These are phyloP conservation scores for Clarireedia homoeocarpa DNA, from an alignment of 2,329 filamentous ascomycete species.

Conservation along the genomic window DNA sequence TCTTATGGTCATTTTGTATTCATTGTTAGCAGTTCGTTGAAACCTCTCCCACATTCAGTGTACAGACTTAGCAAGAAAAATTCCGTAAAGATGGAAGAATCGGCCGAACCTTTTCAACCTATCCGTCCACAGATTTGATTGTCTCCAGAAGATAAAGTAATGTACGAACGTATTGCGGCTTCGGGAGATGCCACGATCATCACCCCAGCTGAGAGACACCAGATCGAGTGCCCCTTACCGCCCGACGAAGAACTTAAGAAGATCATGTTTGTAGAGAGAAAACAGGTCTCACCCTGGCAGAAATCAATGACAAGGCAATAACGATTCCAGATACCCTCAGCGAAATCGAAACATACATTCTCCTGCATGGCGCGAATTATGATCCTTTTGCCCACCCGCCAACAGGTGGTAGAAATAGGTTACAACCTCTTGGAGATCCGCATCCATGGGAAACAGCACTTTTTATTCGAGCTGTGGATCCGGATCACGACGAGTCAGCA, in stretches of 20 bases:
- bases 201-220: background rate
- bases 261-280: background rate
- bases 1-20: too few relatives aligned
- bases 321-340: background rate
- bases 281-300: background rate
- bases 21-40: too few relatives aligned
- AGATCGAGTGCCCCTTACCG: background rate
- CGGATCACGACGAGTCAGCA: background rate
- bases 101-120: too few relatives aligned
- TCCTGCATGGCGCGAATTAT: background rate
- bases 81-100: too few relatives aligned
- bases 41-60: too few relatives aligned
- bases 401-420: background rate
- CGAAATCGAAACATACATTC: background rate
- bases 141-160: background rate
- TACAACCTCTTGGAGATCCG: background rate
- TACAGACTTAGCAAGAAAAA: too few relatives aligned
- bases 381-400: background rate
- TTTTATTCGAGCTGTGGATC: background rate
- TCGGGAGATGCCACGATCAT: background rate
- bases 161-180: background rate
- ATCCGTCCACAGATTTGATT: background rate
- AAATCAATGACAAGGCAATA: constrained; percentile 2
- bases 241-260: constrained; percentile 8
- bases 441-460: background rate